phyloP scores from a whole-genome alignment of 2,329 filamentous ascomycete genomes.

The Pseudocercospora ulei region DNA sequence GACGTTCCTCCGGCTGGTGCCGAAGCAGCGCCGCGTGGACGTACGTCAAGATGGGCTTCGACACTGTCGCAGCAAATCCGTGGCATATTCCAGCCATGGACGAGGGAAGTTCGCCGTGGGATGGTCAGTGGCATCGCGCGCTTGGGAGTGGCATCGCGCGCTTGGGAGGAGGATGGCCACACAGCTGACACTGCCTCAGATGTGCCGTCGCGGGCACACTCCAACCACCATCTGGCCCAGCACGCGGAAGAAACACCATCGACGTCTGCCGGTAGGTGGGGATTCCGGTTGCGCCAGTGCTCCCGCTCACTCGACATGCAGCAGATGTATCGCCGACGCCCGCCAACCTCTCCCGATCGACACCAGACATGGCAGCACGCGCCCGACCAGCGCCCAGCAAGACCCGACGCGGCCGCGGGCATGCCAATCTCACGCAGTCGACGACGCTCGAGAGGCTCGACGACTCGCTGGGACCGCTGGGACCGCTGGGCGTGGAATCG shows the following conservation, averaged over 20 bases:
- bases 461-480: constrained; percentile 62
- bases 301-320: constrained; percentile 8
- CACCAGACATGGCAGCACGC: constrained; percentile 23
- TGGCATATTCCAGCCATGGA: constrained; percentile 28
- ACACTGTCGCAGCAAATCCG: constrained; percentile 19
- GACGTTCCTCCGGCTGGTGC: constrained; percentile 5
- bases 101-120: constrained; percentile 32
- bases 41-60: constrained; percentile 6
- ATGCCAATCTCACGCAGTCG: constrained; percentile 65
- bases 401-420: constrained; percentile 47
- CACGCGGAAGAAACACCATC: constrained; percentile 30
- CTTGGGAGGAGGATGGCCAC: neutral
- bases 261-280: constrained; percentile 15
- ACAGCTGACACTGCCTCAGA: constrained; percentile 31
- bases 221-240: constrained; percentile 36
- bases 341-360: constrained; percentile 18
- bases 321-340: constrained; percentile 15
- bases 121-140: constrained; percentile 22
- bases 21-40: constrained; percentile 3
- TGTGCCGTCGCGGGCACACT: constrained; percentile 41
- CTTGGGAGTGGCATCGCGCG: neutral
- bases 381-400: constrained; percentile 30
- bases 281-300: constrained; percentile 15
- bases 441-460: constrained; percentile 71
- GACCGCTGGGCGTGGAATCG: constrained; percentile 49